These are phyloP conservation scores for Apostasia ramifera DNA, from an alignment of 106 monocot species.

Conservation along the genomic window DNA sequence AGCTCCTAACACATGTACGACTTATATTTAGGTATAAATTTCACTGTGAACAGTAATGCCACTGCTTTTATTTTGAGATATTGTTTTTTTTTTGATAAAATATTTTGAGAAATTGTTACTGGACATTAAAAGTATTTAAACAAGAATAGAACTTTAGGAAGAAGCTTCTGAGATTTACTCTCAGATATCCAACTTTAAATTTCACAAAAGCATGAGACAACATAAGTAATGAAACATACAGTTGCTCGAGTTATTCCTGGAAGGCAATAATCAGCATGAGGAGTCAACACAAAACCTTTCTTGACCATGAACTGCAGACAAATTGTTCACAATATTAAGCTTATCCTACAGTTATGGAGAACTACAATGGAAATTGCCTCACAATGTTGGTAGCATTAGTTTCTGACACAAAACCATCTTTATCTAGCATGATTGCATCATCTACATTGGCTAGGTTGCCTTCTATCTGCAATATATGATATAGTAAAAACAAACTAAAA, in stretches of 20 bases:
- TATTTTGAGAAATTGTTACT: background rate
- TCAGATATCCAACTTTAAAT: background rate
- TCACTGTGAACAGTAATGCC: too few relatives aligned
- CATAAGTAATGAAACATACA: slow-evolving; percentile 35
- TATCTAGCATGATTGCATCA: slow-evolving; percentile 99
- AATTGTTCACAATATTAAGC: background rate
- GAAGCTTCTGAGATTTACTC: background rate
- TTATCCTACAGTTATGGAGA: background rate
- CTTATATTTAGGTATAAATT: too few relatives aligned
- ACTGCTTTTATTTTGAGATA: too few relatives aligned
- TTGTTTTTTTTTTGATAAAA: too few relatives aligned
- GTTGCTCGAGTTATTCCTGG: slow-evolving; percentile 93
- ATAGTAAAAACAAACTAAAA: background rate
- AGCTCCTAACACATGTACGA: too few relatives aligned
- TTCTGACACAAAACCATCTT: slow-evolving; percentile 98
- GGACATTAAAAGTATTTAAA: background rate
- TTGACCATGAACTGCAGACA: slow-evolving; percentile 89
- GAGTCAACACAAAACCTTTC: slow-evolving; percentile 79
- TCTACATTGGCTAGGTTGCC: slow-evolving; percentile 82
- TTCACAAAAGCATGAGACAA: background rate
- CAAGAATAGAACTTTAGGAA: background rate
- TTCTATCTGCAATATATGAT: slow-evolving; percentile 55
- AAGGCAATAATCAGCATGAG: slow-evolving; percentile 96
- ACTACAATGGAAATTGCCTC: slow-evolving; percentile 13
- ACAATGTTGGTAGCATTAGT: slow-evolving; percentile 99